Conservation (phyloP, 164 flowering plant genomes). For the Vitis vinifera region DNA sequence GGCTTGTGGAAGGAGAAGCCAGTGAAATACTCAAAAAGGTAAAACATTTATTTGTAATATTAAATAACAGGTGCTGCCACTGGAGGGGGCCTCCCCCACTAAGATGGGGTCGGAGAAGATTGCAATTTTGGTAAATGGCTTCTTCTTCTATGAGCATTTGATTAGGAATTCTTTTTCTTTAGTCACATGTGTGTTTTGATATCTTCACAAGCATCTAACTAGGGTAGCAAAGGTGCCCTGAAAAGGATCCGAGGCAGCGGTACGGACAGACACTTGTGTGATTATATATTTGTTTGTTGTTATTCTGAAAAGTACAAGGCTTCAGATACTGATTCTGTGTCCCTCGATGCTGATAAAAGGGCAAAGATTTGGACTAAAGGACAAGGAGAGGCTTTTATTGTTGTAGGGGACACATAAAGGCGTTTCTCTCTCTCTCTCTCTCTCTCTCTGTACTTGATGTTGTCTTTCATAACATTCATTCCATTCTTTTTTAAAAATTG, state of each 20-base stretch:
- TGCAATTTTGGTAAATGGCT: neutral
- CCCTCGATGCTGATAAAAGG: neutral
- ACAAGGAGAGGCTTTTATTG: conserved; percentile 15
- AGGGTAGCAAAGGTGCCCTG: conserved; percentile 7
- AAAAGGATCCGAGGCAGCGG: neutral
- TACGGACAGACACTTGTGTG: conserved; percentile 3
- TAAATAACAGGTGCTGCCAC: neutral
- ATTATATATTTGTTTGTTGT: conserved; percentile 4
- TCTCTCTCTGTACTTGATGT: neutral
- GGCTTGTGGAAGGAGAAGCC: too few relatives aligned
- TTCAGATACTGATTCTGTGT: conserved; percentile 16
- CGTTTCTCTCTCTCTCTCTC: too few relatives aligned
- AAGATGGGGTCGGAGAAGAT: neutral
- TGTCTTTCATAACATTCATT: neutral
- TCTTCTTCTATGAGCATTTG: neutral
- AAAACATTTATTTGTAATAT: too few relatives aligned
- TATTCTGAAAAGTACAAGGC: conserved; percentile 12
- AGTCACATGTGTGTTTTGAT: conserved; percentile 7
- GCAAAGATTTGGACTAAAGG: conserved; percentile 5
- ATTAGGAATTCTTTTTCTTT: neutral
- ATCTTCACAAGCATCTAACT: conserved; percentile 1
- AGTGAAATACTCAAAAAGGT: too few relatives aligned
- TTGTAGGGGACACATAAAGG: neutral
- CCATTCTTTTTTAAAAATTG: neutral
- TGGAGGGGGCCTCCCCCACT: too few relatives aligned